Percentiles rank a stretch among this genome's conserved stretches.
phyloP scores from a whole-genome alignment of 2,329 filamentous ascomycete genomes.

The Diaporthe longicolla region DNA sequence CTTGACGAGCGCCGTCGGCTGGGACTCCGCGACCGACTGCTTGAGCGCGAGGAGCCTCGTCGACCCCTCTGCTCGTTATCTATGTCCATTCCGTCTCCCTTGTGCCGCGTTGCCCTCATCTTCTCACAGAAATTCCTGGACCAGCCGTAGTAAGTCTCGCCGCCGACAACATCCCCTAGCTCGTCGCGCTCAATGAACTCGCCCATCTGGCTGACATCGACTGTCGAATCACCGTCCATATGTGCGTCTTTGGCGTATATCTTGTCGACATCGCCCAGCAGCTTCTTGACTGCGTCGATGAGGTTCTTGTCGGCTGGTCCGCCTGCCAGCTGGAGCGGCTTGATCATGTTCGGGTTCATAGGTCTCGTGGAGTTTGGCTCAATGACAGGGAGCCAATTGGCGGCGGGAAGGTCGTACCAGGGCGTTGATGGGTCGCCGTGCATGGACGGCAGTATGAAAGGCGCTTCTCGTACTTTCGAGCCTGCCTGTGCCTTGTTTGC shows the following conservation, averaged over 20 bases:
- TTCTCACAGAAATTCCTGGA: conserved; percentile 83
- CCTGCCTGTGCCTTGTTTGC: conserved; percentile 58
- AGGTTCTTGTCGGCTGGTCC: conserved; percentile 79
- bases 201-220: conserved; percentile 83
- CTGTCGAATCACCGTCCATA: conserved; percentile 58
- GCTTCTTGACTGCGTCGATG: conserved; percentile 75
- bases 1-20: conserved; percentile 51
- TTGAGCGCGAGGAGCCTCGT: conserved; percentile 53
- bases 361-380: conserved; percentile 81
- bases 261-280: conserved; percentile 78
- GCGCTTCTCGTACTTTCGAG: conserved; percentile 58
- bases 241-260: conserved; percentile 72
- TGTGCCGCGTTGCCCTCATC: conserved; percentile 74
- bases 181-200: conserved; percentile 77
- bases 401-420: conserved; percentile 87
- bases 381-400: conserved; percentile 84
- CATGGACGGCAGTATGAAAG: conserved; percentile 79
- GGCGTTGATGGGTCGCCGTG: conserved; percentile 82
- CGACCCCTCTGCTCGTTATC: conserved; percentile 51
- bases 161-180: conserved; percentile 73
- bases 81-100: conserved; percentile 46
- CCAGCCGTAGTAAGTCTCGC: conserved; percentile 91
- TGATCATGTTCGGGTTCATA: conserved; percentile 79
- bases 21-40: conserved; percentile 50
- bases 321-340: conserved; percentile 77